Percentiles rank a stretch among this genome's conserved stretches.
Conservation (phyloP, 352 stramenopile species). For the Phytophthora cactorum region DNA sequence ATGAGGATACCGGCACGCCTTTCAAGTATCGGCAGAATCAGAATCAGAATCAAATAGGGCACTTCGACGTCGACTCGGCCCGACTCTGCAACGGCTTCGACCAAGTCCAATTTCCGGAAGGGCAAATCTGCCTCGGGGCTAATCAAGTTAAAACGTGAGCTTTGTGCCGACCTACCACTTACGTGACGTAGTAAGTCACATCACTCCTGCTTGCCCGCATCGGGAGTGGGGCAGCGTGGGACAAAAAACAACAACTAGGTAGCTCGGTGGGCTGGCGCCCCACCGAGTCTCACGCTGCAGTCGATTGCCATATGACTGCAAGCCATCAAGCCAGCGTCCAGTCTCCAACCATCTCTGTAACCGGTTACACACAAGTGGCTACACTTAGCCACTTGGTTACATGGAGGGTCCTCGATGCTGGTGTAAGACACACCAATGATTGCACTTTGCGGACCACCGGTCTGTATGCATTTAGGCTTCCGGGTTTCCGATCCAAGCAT, state of each 20-base stretch:
- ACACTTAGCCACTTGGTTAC: too few relatives aligned
- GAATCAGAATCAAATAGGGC: background rate
- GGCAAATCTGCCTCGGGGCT: background rate
- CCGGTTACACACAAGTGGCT: too few relatives aligned
- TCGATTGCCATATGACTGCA: background rate
- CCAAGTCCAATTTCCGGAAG: conserved; percentile 2
- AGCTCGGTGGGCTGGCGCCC: conserved; percentile 1
- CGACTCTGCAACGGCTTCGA: background rate
- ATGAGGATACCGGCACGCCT: conserved; percentile 13
- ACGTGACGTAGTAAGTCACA: background rate
- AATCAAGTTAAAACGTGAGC: background rate
- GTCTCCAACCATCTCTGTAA: background rate
- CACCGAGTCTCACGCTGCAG: background rate
- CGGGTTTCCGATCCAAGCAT: too few relatives aligned
- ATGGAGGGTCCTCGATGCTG: too few relatives aligned
- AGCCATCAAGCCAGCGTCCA: conserved; percentile 3
- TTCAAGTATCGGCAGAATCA: background rate
- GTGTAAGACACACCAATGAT: too few relatives aligned
- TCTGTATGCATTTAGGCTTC: too few relatives aligned
- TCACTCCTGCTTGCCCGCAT: conserved; percentile 10
- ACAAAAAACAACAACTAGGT: conserved; percentile 12
- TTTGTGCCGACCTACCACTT: background rate
- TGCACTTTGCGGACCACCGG: too few relatives aligned
- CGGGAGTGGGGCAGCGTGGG: background rate
- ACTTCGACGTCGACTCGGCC: background rate